Base-by-base conservation (phyloP, 768 basidiomycete genomes). In the Suillus brevipes region DNA sequence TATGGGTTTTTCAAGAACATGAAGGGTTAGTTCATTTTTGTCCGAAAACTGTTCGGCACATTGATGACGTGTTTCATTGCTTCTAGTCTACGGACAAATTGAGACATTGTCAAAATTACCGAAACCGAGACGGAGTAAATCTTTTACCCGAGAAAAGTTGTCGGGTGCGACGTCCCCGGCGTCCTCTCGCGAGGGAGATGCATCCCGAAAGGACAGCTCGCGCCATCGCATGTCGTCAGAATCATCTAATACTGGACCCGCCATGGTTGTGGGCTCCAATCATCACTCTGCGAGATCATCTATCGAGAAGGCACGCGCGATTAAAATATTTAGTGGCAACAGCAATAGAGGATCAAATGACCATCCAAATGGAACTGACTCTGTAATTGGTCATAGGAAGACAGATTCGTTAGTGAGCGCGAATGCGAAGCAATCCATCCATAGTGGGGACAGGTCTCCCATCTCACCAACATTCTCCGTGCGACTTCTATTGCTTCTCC, bases 1-100 rank as follows among this genome's bases (percentile, higher is more conserved):
- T 97, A 94, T 78, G 85, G 85, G 34, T 83, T 92, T 65, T 95
- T 96, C 79, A 92, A 88, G 77, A 82, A 85, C 28, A 92, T 96
- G 91, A 86, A 91, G 80, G 91, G 95, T 93, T 68, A 68, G 83
- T 77, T 56, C 57, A 12, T 18, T 28, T 18, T 50, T 18, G n/a
- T 13, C 53, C 34, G 18, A 18, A 34, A 31, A 18, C 7, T 37
- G 34, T 14, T 64, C 66, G 61, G 56, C 56, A 59, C 56, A 50
- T 68, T 68, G 56, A 43, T 74, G 70, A 71, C 73, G 50, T 65
- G 66, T 62, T 49, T 67, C 65, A 34, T 58, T 50, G 53, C 69
- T 68, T 67, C 71, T 72, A 93, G 92, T 92, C 52, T 92, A 91
- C 77, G 85, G 87, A 67, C 89, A 92, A 74, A 91, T 94, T 69